Conservation (phyloP, 768 basidiomycete genomes). For the Cystobasidium ongulense region DNA sequence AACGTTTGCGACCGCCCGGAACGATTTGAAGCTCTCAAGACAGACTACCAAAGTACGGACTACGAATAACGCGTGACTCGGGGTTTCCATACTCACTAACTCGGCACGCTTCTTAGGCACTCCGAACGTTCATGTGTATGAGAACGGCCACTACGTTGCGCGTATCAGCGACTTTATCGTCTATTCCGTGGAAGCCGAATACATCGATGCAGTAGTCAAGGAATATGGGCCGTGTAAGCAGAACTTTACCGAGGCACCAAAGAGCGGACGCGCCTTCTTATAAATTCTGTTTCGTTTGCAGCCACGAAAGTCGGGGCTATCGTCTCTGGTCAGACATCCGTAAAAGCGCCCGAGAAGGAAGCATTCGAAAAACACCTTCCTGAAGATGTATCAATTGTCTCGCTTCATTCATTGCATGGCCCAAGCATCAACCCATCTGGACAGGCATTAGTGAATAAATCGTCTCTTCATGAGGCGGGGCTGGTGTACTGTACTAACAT, state of each 20-base stretch:
- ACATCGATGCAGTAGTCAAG: constrained; percentile 69
- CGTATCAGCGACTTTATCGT: constrained; percentile 85
- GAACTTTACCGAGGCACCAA: neutral
- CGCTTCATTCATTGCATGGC: constrained; percentile 89
- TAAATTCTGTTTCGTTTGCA: constrained; percentile 42
- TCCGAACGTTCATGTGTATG: constrained; percentile 56
- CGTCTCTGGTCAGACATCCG: constrained; percentile 91
- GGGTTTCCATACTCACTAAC: neutral
- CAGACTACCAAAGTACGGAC: constrained; percentile 56
- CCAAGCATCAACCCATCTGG: constrained; percentile 77
- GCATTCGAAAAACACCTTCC: constrained; percentile 88
- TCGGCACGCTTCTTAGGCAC: neutral
- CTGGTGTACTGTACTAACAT: neutral
- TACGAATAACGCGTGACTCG: neutral
- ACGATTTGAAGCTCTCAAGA: constrained; percentile 59
- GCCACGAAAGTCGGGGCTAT: constrained; percentile 87
- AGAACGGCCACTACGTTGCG: constrained; percentile 79
- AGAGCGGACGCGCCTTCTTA: neutral
- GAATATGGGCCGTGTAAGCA: constrained; percentile 83
- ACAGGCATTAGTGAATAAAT: constrained; percentile 68
- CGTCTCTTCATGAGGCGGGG: neutral
- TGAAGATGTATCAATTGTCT: constrained; percentile 74
- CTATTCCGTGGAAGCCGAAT: constrained; percentile 90
- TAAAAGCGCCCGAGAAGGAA: constrained; percentile 82
- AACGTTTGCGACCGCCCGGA: constrained; percentile 78